Base-by-base conservation (phyloP, 495 filamentous ascomycete genomes). In the Penicillium pulvis region DNA sequence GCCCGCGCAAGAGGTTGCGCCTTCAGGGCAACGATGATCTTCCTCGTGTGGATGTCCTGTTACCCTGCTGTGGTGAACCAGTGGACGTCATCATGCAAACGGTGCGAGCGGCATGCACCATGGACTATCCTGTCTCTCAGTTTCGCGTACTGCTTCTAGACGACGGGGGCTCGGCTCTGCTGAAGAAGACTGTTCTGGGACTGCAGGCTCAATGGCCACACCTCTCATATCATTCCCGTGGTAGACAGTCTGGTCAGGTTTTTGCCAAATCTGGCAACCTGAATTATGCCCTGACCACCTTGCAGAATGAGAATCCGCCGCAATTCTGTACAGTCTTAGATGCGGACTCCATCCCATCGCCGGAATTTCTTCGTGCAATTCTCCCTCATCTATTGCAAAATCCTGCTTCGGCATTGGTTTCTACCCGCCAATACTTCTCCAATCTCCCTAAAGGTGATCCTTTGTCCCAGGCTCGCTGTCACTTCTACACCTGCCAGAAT, bases 261-360 rank as follows among this genome's bases (percentile, higher is more conserved):
- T 72, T 77, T 68, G 64, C 77, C 54, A 86, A 86, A 71, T 77
- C 81, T 12, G 83, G 79, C 8, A 86, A 85, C 52, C 65, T 86
- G 24, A 83, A 82, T 48, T 77, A 77, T 57, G 82, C 79, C 17
- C 60, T 82, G 6, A 71, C 60, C 59, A 75, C 54, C 57, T 68
- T 63, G 56, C 75, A 67, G 24, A 42, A 43, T 56, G 70, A 81
- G 48, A 61, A 68, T 16, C 73, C 79, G 46, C 78, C 81, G 35
- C 67, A 72, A 23, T 77, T 71, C 58, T 71, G 65, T 48, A 68
- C 65, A 19, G 54, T 78, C 5, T 58, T 77, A 12, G 77, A 78
- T 52, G 76, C 72, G 6, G 74, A 76, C 57, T 75, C 71, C 39
- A 80, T 86, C 23, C 80, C 82, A 0, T 60, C 72, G 42, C 68